phyloP scores from a whole-genome alignment of 805 yeast species.

The Candida piceae region DNA sequence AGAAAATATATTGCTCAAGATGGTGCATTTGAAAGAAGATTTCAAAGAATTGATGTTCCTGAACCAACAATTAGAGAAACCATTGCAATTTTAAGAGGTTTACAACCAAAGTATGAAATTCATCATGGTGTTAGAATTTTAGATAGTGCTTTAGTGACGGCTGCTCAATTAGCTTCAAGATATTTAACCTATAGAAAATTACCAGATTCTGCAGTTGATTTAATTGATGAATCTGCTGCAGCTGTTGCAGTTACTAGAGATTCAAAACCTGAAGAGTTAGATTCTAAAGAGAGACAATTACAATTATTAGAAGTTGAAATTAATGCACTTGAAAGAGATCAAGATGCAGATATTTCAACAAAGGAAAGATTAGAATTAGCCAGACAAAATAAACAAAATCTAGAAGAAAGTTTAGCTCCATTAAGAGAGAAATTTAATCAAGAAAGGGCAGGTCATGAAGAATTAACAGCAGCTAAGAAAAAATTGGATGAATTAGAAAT shows the following conservation, averaged over 20 bases:
- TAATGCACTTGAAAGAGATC: constrained; percentile 93
- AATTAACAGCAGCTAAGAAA: constrained; percentile 81
- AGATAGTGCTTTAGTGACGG: constrained; percentile 89
- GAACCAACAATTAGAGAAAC: constrained; percentile 93
- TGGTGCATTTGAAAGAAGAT: constrained; percentile 98
- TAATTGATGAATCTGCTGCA: constrained; percentile 95
- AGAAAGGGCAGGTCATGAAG: constrained; percentile 89
- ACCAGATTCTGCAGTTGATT: constrained; percentile 96
- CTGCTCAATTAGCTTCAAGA: constrained; percentile 91
- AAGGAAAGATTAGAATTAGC: constrained; percentile 83
- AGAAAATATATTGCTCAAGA: constrained; percentile 90
- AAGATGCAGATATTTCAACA: constrained; percentile 76
- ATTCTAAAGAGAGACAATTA: constrained; percentile 85
- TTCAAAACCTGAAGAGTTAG: constrained; percentile 95
- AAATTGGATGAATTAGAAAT: constrained; percentile 87
- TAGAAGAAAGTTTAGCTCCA: constrained; percentile 83
- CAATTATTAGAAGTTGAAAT: constrained; percentile 93
- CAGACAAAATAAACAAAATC: constrained; percentile 67
- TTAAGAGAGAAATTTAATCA: constrained; percentile 77
- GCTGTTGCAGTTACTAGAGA: constrained; percentile 97
- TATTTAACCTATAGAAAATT: constrained; percentile 91
- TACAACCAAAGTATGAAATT: constrained; percentile 91
- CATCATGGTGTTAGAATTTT: constrained; percentile 97
- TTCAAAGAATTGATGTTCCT: constrained; percentile 93
- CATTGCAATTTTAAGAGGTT: constrained; percentile 91